These are phyloP conservation scores for Hagleromyces aurorensis DNA, from an alignment of 805 yeast genomes.

Conservation along the genomic window DNA sequence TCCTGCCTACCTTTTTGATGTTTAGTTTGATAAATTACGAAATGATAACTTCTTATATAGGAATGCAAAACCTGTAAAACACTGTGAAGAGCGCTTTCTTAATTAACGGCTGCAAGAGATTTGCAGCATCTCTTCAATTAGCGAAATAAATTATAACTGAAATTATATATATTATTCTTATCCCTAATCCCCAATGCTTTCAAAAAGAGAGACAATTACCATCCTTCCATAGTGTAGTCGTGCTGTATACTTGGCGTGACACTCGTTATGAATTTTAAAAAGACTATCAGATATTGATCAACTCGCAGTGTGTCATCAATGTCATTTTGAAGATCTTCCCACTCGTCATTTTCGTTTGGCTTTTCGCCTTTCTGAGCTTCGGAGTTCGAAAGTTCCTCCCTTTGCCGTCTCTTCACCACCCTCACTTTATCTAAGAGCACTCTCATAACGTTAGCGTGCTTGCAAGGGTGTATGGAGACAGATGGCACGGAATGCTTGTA, in stretches of 20 bases:
- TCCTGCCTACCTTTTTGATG: neutral
- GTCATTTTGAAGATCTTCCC: constrained; percentile 46
- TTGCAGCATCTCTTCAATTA: no score
- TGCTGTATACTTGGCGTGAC: constrained; percentile 97
- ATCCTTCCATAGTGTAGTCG: constrained; percentile 97
- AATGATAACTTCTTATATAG: neutral
- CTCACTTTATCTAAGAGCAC: constrained; percentile 72
- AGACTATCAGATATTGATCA: constrained; percentile 84
- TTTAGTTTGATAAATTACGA: no score
- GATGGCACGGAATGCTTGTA: constrained; percentile 51
- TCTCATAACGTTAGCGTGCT: constrained; percentile 91
- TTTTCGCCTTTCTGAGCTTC: constrained; percentile 23
- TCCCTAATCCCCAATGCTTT: no score
- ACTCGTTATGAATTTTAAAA: constrained; percentile 89
- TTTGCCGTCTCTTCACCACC: constrained; percentile 34
- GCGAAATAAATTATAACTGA: no score
- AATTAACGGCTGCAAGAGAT: no score
- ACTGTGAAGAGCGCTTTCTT: no score
- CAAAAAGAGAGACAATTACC: constrained; percentile 36
- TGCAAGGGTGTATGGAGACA: constrained; percentile 93
- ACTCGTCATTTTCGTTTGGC: constrained; percentile 34
- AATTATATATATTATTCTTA: no score
- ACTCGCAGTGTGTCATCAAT: constrained; percentile 55
- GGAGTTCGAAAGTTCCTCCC: constrained; percentile 42
- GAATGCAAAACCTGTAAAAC: neutral